Percentiles rank a stretch among this genome's conserved stretches.
These are phyloP conservation scores for Suillus weaverae DNA, from an alignment of 768 basidiomycete species.

Conservation along the genomic window DNA sequence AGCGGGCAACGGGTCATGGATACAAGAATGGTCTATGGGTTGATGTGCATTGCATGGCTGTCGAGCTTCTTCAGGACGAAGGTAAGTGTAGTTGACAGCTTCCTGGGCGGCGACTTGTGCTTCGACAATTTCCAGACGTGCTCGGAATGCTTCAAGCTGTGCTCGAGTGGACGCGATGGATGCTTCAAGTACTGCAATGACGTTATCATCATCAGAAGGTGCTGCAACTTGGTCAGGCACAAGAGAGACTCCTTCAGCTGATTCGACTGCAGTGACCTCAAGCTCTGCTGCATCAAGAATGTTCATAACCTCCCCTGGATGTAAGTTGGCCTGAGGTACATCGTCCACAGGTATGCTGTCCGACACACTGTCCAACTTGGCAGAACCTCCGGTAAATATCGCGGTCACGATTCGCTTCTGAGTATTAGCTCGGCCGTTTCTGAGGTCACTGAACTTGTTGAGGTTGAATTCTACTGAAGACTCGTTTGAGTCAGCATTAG, in stretches of 20 bases:
- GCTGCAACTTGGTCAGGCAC: background rate
- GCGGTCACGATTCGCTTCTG: slow-evolving; percentile 29
- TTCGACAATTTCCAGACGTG: slow-evolving; percentile 30
- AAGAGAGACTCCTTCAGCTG: background rate
- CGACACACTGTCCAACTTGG: background rate
- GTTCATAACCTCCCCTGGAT: background rate
- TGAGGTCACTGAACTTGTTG: background rate
- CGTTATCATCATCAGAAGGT: slow-evolving; percentile 5
- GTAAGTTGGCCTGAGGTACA: background rate
- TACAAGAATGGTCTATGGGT: background rate
- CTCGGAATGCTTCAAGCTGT: slow-evolving; percentile 25
- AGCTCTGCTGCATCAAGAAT: background rate
- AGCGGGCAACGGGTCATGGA: background rate
- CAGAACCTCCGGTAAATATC: slow-evolving; percentile 25
- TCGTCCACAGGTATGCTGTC: background rate
- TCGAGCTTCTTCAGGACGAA: background rate
- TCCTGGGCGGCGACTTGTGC: slow-evolving; percentile 21
- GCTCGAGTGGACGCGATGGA: slow-evolving; percentile 26
- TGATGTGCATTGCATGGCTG: background rate
- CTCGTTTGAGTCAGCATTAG: background rate
- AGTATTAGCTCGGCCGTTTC: slow-evolving; percentile 4
- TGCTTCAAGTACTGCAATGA: slow-evolving; percentile 21
- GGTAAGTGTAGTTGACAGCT: background rate
- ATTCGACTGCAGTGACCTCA: background rate
- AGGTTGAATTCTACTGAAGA: background rate